Percentiles rank a stretch among this genome's conserved stretches.
Conservation (phyloP, 2,329 filamentous ascomycete species). For the Cladosporium sp. region DNA sequence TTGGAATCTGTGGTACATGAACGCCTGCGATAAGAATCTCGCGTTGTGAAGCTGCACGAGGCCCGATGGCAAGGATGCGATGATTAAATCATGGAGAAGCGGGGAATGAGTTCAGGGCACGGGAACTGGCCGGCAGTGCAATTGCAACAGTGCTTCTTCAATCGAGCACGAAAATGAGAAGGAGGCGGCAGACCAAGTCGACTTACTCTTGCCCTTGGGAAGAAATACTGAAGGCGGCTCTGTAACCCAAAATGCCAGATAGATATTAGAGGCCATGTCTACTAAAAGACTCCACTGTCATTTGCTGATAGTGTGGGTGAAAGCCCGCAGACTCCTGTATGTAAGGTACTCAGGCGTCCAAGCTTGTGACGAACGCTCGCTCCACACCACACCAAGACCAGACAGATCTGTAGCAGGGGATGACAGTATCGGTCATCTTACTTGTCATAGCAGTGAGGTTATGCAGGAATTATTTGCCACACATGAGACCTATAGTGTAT, state of each 20-base stretch:
- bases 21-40: background rate
- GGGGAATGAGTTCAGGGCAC: background rate
- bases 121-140: background rate
- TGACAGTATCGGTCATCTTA: background rate
- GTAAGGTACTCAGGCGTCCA: background rate
- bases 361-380: background rate
- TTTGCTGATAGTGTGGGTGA: background rate
- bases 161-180: background rate
- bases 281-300: no score
- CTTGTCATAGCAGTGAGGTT: background rate
- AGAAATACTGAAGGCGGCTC: background rate
- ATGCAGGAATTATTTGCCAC: background rate
- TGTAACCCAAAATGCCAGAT: no score
- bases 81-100: constrained; percentile 5
- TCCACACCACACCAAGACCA: background rate
- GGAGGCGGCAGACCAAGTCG: background rate
- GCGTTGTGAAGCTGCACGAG: background rate
- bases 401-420: background rate
- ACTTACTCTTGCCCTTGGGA: background rate
- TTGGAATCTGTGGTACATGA: background rate
- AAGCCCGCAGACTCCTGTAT: background rate
- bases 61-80: background rate
- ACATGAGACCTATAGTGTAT: background rate
- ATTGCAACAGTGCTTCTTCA: background rate
- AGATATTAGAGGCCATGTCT: background rate